Conservation (phyloP, 768 basidiomycete species). For the Kwoniella sp. region DNA sequence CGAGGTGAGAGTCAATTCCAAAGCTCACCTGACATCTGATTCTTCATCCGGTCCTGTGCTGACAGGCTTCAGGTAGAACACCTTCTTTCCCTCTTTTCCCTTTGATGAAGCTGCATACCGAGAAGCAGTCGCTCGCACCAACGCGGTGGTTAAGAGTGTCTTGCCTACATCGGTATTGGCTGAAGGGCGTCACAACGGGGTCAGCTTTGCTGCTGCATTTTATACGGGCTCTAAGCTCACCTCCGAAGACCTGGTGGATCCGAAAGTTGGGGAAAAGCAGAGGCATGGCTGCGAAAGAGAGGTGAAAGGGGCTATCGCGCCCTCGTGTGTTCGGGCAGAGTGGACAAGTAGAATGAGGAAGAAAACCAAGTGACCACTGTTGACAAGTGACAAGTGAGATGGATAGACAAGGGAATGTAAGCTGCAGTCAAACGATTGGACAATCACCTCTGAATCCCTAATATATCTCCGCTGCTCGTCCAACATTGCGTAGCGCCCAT, state of each 20-base stretch:
- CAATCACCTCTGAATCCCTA: too few relatives aligned
- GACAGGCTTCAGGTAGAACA: conserved; percentile 72
- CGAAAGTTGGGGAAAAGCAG: conserved; percentile 82
- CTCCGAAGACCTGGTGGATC: conserved; percentile 85
- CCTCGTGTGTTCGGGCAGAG: too few relatives aligned
- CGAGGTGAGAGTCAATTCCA: too few relatives aligned
- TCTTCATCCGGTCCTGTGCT: conserved; percentile 80
- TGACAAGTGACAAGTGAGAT: too few relatives aligned
- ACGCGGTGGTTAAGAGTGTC: conserved; percentile 82
- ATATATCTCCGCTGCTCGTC: too few relatives aligned
- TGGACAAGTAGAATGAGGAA: too few relatives aligned
- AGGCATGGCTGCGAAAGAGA: conserved; percentile 62
- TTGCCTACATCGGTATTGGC: conserved; percentile 97
- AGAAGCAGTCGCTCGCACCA: conserved; percentile 74
- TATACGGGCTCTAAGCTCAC: conserved; percentile 34
- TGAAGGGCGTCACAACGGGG: conserved; percentile 11
- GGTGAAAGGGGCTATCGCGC: not conserved
- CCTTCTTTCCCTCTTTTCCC: conserved; percentile 41
- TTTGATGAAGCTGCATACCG: conserved; percentile 30
- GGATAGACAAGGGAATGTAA: too few relatives aligned
- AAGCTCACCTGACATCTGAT: conserved; percentile 77
- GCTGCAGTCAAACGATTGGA: too few relatives aligned
- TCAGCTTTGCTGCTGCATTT: conserved; percentile 16
- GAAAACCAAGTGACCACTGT: too few relatives aligned
- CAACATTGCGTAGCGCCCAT: too few relatives aligned